Conservation (phyloP, 768 basidiomycete species). For the Cystoderma amianthinum region DNA sequence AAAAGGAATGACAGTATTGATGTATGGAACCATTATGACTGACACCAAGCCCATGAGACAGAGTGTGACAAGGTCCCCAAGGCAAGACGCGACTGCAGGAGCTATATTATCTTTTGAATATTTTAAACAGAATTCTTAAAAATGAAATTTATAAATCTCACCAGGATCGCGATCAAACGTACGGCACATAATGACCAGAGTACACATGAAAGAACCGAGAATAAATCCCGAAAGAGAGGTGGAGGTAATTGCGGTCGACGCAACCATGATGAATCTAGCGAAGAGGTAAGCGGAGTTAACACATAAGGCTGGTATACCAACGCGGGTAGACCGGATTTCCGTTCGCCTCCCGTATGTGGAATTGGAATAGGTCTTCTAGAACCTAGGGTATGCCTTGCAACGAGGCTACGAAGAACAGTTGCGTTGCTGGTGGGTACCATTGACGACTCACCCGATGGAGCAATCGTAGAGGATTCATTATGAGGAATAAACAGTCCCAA, state of each 20-base stretch:
- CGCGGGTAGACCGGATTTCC: conserved; percentile 29
- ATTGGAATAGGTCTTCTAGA: conserved; percentile 17
- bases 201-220: conserved; percentile 91
- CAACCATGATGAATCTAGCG: conserved; percentile 67
- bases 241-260: conserved; percentile 73
- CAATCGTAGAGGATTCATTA: conserved; percentile 12
- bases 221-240: conserved; percentile 71
- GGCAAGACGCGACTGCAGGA: conserved; percentile 85
- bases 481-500: conserved; percentile 59
- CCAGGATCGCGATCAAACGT: conserved; percentile 80
- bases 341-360: conserved; percentile 10
- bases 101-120: conserved; percentile 79
- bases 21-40: conserved; percentile 56
- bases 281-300: conserved; percentile 1
- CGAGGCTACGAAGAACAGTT: conserved; percentile 9
- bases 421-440: conserved; percentile 7
- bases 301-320: conserved; percentile 11
- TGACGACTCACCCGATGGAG: conserved; percentile 6
- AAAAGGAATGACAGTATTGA: conserved; percentile 62
- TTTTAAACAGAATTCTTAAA: not conserved
- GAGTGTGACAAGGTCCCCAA: conserved; percentile 91
- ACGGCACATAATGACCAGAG: conserved; percentile 73
- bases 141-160: conserved; percentile 17
- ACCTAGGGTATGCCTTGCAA: conserved; percentile 10
- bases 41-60: conserved; percentile 74